These are phyloP conservation scores for Endothia cerciana DNA, from an alignment of 2,329 filamentous ascomycete genomes.

Conservation along the genomic window DNA sequence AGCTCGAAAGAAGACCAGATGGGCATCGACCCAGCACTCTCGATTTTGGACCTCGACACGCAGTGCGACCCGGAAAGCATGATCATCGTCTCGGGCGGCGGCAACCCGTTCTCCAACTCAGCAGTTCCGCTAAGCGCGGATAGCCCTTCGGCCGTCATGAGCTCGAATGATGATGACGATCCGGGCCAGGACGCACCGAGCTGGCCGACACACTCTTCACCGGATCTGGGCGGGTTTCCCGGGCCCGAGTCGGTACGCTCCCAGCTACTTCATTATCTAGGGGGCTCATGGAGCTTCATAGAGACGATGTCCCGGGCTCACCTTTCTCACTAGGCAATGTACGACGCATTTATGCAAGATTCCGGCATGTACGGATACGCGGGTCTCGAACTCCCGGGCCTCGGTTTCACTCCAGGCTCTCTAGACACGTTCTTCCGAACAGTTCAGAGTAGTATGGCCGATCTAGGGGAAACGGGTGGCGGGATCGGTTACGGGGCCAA, in stretches of 20 bases:
- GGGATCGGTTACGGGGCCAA: background rate
- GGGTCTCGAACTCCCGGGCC: background rate
- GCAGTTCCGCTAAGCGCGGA: background rate
- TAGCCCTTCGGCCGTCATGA: background rate
- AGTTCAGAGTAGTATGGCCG: background rate
- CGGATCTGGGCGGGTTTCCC: background rate
- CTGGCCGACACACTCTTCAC: background rate
- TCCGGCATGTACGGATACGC: background rate
- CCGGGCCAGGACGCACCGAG: background rate
- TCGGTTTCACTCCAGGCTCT: background rate
- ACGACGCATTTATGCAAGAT: background rate
- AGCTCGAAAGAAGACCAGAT: background rate
- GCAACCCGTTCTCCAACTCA: background rate
- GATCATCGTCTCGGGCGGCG: background rate
- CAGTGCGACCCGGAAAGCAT: conserved; percentile 1
- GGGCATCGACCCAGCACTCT: background rate
- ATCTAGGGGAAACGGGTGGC: background rate
- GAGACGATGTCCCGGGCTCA: background rate
- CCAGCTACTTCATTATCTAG: background rate
- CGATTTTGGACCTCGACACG: background rate
- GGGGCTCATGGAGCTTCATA: background rate
- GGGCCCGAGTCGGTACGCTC: background rate
- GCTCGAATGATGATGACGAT: background rate
- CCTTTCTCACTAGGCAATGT: background rate
- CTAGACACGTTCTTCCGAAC: conserved; percentile 4